Percentiles rank a stretch among this genome's conserved stretches.
Evolutionary conservation across 1,284 basidiomycete genomes (phyloP).

Genomic region (Ceratorhiza oryzae-sativae): DNA sequence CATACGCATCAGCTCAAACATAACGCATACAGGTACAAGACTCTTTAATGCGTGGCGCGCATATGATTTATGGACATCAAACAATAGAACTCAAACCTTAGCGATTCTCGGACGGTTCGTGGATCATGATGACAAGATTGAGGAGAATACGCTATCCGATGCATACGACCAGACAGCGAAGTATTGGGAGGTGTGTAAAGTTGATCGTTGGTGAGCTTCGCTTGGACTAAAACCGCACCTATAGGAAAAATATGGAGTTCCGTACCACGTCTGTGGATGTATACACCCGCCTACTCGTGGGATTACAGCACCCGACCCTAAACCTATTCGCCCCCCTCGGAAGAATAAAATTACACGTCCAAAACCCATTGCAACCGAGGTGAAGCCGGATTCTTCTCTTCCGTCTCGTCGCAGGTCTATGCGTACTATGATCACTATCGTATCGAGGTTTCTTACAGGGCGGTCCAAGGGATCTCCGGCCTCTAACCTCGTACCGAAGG

Average conservation of each 20-base stretch:
- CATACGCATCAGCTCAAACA: constrained; percentile 58
- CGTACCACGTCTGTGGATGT: constrained; percentile 43
- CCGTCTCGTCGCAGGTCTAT: too few relatives aligned
- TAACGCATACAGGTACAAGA: constrained; percentile 46
- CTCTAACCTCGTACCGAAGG: too few relatives aligned
- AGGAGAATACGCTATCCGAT: constrained; percentile 45
- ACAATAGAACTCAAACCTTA: constrained; percentile 38
- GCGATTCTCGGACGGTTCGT: constrained; percentile 41
- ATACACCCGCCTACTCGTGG: constrained; percentile 30
- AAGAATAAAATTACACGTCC: too few relatives aligned
- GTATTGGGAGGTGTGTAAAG: constrained; percentile 44
- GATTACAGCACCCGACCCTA: too few relatives aligned
- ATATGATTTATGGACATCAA: not conserved
- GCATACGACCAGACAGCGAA: constrained; percentile 47
- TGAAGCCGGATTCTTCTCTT: too few relatives aligned
- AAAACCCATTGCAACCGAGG: too few relatives aligned
- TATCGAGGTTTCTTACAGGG: too few relatives aligned
- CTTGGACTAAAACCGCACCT: not conserved
- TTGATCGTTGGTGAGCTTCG: not conserved
- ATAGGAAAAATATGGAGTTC: constrained; percentile 35
- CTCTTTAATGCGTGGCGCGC: not conserved
- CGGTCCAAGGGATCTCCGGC: too few relatives aligned
- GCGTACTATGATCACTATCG: too few relatives aligned
- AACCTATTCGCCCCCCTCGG: too few relatives aligned
- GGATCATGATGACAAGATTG: constrained; percentile 49